These are phyloP conservation scores for Acaromyces ingoldii DNA, from an alignment of 1,284 basidiomycete species.

Conservation along the genomic window DNA sequence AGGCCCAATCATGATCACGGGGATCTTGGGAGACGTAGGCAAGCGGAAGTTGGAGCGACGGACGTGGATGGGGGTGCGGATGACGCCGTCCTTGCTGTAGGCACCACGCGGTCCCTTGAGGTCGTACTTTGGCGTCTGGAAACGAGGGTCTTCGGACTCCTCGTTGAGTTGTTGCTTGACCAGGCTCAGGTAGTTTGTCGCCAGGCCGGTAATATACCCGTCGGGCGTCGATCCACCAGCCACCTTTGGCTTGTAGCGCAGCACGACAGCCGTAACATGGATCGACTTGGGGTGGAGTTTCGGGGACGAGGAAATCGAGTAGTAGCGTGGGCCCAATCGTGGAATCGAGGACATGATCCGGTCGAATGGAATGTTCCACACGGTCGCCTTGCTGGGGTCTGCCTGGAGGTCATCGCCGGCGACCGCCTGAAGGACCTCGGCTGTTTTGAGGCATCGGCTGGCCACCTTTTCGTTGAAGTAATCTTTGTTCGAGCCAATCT, in stretches of 20 bases:
- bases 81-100: slow-evolving; percentile 63
- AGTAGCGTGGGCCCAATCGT: slow-evolving; percentile 91
- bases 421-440: slow-evolving; percentile 79
- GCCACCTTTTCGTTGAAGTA: slow-evolving; percentile 71
- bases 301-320: slow-evolving; percentile 95
- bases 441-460: slow-evolving; percentile 79
- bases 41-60: slow-evolving; percentile 92
- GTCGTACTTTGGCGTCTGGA: slow-evolving; percentile 66
- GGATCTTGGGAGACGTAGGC: slow-evolving; percentile 94
- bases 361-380: slow-evolving; percentile 94
- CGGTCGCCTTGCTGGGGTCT: slow-evolving; percentile 63
- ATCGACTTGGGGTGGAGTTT: slow-evolving; percentile 82
- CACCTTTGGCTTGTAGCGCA: slow-evolving; percentile 36
- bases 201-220: slow-evolving; percentile 41
- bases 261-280: slow-evolving; percentile 88
- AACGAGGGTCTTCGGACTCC: slow-evolving; percentile 46
- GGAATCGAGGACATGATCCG: slow-evolving; percentile 87
- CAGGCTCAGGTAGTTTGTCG: slow-evolving; percentile 46
- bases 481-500: slow-evolving; percentile 80
- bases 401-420: slow-evolving; percentile 69
- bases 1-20: slow-evolving; percentile 97
- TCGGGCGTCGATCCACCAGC: slow-evolving; percentile 10
- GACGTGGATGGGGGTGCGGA: slow-evolving; percentile 83
- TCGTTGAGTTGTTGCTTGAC: slow-evolving; percentile 65
- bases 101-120: slow-evolving; percentile 83